Conservation (phyloP, 306 rosid genomes). For the Rosa rugosa region DNA sequence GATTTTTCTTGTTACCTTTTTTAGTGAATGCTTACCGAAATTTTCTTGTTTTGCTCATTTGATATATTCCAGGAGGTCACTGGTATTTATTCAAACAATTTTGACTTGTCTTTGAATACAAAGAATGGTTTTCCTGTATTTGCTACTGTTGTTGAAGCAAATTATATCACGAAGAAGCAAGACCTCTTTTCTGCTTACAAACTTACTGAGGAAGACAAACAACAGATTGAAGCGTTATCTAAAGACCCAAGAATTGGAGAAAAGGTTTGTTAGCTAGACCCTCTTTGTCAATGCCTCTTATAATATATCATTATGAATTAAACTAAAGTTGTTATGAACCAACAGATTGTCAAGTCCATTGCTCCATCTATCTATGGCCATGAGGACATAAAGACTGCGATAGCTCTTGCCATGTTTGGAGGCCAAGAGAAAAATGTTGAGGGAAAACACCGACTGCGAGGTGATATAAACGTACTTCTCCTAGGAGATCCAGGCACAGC, state of each 20-base stretch:
- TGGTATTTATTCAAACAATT: slow-evolving; percentile 89
- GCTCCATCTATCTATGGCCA: slow-evolving; percentile 99
- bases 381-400: slow-evolving; percentile 90
- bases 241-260: slow-evolving; percentile 97
- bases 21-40: slow-evolving; percentile 27
- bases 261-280: slow-evolving; percentile 58
- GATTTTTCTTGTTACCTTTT: slow-evolving; percentile 5
- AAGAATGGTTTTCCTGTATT: slow-evolving; percentile 98
- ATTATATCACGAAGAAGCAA: slow-evolving; percentile 84
- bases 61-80: slow-evolving; percentile 82
- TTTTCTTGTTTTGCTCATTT: slow-evolving; percentile 12
- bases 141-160: slow-evolving; percentile 98
- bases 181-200: slow-evolving; percentile 95
- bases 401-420: slow-evolving; percentile 98
- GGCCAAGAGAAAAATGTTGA: slow-evolving; percentile 92
- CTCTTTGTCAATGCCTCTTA: not conserved
- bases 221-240: slow-evolving; percentile 73
- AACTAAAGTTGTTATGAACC: slow-evolving; percentile 15
- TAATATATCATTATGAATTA: slow-evolving; percentile 9
- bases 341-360: slow-evolving; percentile 83
- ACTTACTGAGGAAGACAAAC: slow-evolving; percentile 92
- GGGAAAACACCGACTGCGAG: slow-evolving; percentile 87
- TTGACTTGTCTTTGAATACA: slow-evolving; percentile 90
- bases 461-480: slow-evolving; percentile 94
- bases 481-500: slow-evolving; percentile 99